A percentile compares a stretch with the other conserved stretches of the same genome.
phyloP scores from a whole-genome alignment of 768 basidiomycete species.

The Kondoa malvinella region DNA sequence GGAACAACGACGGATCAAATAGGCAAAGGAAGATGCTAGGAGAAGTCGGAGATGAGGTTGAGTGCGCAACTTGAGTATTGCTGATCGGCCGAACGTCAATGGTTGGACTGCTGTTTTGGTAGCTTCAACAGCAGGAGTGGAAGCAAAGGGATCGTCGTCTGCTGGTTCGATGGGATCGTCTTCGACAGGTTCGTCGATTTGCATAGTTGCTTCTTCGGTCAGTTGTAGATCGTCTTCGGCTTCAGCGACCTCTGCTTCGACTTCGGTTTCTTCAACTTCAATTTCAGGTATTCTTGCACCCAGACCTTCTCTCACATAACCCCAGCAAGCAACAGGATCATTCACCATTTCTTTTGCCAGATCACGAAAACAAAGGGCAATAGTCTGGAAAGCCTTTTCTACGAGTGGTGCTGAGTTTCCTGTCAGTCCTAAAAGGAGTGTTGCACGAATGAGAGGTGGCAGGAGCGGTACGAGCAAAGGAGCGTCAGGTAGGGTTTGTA shows the following conservation, averaged over 20 bases:
- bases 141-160: not conserved
- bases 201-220: not conserved
- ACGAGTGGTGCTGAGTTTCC: not conserved
- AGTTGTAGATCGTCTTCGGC: not conserved
- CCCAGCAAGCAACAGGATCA: not conserved
- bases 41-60: slow-evolving; percentile 17
- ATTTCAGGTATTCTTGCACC: not conserved
- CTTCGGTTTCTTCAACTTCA: not conserved
- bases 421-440: not conserved
- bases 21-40: slow-evolving; percentile 15
- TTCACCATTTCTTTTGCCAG: not conserved
- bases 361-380: not conserved
- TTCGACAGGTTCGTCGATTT: not conserved
- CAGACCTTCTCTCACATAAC: not conserved
- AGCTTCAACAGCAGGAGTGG: not conserved
- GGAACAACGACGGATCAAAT: slow-evolving; percentile 7
- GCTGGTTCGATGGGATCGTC: not conserved
- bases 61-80: not conserved
- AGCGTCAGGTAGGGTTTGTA: not conserved
- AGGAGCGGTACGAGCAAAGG: not conserved
- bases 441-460: not conserved
- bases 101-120: not conserved
- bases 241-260: not conserved
- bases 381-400: not conserved
- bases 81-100: not conserved